These are phyloP conservation scores for Carallia pectinifolia DNA, from an alignment of 345 rosid species.

Conservation along the genomic window DNA sequence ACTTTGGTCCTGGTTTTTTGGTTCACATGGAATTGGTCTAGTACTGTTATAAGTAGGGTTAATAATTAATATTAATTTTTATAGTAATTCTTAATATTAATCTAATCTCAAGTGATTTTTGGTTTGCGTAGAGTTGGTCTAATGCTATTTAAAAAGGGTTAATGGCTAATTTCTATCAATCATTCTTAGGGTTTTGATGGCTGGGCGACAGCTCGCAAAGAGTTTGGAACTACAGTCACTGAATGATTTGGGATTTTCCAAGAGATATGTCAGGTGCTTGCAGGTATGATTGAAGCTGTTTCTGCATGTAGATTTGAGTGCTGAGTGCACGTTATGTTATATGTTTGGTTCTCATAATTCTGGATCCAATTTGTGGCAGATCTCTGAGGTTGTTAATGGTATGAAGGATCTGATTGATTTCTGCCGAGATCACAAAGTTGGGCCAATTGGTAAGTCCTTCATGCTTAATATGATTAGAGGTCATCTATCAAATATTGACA, in stretches of 20 bases:
- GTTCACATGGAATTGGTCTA: not conserved
- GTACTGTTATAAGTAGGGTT: not conserved
- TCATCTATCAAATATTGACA: not conserved
- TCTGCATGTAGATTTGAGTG: constrained; percentile 7
- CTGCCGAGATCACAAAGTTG: constrained; percentile 68
- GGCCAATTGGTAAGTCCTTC: constrained; percentile 67
- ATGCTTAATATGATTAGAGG: not conserved
- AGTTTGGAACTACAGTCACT: constrained; percentile 85
- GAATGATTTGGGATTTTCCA: constrained; percentile 92
- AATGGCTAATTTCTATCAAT: constrained; percentile 4
- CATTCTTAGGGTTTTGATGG: constrained; percentile 72
- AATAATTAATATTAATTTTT: not conserved
- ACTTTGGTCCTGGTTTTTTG: not conserved
- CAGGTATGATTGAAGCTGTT: constrained; percentile 53
- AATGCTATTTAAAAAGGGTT: not conserved
- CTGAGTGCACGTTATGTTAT: not conserved
- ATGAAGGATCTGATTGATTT: constrained; percentile 94
- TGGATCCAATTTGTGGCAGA: constrained; percentile 41
- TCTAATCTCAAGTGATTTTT: not conserved
- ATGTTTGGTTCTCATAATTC: not conserved
- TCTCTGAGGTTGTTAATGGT: constrained; percentile 91
- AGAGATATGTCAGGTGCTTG: constrained; percentile 90
- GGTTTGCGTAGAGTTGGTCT: not conserved
- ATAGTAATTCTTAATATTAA: not conserved
- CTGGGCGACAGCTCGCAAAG: constrained; percentile 87